Evolutionary conservation across 1,284 basidiomycete genomes (phyloP).

Genomic region (Cryptococcus sp.): DNA sequence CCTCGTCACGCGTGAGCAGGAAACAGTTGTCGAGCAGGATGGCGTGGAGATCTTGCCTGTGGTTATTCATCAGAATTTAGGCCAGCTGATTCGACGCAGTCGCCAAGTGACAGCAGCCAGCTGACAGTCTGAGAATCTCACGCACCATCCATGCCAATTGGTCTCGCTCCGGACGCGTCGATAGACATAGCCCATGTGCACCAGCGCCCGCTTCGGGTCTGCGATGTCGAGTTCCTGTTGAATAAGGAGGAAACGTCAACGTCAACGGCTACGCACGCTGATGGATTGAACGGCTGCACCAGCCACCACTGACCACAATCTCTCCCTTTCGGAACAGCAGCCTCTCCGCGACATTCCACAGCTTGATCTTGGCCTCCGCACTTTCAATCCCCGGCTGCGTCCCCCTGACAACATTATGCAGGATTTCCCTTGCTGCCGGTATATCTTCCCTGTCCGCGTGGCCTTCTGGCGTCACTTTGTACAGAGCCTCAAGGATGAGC

Average conservation of each 20-base stretch:
- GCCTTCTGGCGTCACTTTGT: slow-evolving; percentile 57
- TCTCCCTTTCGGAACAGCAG: slow-evolving; percentile 69
- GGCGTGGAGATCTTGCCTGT: slow-evolving; percentile 38
- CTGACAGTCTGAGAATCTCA: background rate
- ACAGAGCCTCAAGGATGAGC: slow-evolving; percentile 65
- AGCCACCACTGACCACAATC: slow-evolving; percentile 59
- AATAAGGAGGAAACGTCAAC: background rate
- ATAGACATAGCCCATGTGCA: slow-evolving; percentile 57
- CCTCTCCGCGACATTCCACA: slow-evolving; percentile 71
- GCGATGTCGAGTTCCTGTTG: slow-evolving; percentile 27
- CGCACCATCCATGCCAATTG: slow-evolving; percentile 42
- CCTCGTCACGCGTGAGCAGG: slow-evolving; percentile 33
- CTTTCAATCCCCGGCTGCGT: slow-evolving; percentile 68
- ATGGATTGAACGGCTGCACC: slow-evolving; percentile 4
- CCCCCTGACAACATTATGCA: slow-evolving; percentile 23
- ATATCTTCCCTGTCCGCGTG: slow-evolving; percentile 45
- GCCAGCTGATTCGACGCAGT: background rate
- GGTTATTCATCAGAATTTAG: background rate
- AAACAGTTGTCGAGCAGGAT: slow-evolving; percentile 42
- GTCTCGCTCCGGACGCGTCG: slow-evolving; percentile 36
- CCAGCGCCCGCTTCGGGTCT: slow-evolving; percentile 65
- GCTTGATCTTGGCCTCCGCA: slow-evolving; percentile 76
- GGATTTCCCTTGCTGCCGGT: slow-evolving; percentile 25
- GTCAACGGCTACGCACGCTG: background rate
- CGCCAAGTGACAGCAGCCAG: background rate